Percentiles rank a stretch among this genome's conserved stretches.
These are phyloP conservation scores for Penicillium salamii DNA, from an alignment of 495 filamentous ascomycete species.

Conservation along the genomic window DNA sequence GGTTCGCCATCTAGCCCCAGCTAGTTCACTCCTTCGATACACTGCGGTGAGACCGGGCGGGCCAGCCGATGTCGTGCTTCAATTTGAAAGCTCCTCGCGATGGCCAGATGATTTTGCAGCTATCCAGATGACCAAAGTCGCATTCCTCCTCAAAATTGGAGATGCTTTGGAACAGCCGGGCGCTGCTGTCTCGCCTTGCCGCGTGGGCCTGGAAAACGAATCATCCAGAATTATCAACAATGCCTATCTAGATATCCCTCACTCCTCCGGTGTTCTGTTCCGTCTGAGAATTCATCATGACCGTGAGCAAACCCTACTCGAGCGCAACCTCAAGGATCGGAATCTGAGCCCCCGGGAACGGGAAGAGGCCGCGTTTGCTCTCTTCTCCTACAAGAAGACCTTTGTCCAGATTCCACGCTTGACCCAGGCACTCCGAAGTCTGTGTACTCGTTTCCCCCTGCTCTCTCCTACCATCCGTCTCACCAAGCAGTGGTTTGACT, in stretches of 20 bases:
- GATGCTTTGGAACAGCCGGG: constrained; percentile 61
- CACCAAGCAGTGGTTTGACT: constrained; percentile 83
- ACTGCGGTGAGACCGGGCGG: constrained; percentile 52
- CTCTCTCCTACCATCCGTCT: constrained; percentile 85
- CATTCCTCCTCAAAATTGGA: constrained; percentile 81
- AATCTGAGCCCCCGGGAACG: constrained; percentile 55
- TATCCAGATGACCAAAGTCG: constrained; percentile 90
- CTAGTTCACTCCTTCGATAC: constrained; percentile 69
- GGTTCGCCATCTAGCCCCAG: constrained; percentile 71
- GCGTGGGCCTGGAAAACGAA: constrained; percentile 78
- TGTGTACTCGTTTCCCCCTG: constrained; percentile 76
- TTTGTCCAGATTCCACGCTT: constrained; percentile 75
- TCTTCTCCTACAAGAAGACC: constrained; percentile 65
- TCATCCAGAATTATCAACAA: constrained; percentile 64
- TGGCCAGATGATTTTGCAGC: constrained; percentile 91
- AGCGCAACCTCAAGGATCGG: constrained; percentile 73
- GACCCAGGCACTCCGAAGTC: constrained; percentile 72
- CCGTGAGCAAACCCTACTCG: constrained; percentile 76
- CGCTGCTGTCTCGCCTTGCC: constrained; percentile 45
- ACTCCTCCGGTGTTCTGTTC: constrained; percentile 61
- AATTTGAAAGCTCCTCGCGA: constrained; percentile 88
- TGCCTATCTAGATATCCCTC: constrained; percentile 78
- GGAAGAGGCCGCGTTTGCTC: constrained; percentile 62
- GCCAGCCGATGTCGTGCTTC: constrained; percentile 69
- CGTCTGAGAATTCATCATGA: constrained; percentile 66